Evolutionary conservation across 106 monocot species (phyloP), one percentile per base, ranked within the genome.

Genomic region (Hemerocallis citrina): DNA sequence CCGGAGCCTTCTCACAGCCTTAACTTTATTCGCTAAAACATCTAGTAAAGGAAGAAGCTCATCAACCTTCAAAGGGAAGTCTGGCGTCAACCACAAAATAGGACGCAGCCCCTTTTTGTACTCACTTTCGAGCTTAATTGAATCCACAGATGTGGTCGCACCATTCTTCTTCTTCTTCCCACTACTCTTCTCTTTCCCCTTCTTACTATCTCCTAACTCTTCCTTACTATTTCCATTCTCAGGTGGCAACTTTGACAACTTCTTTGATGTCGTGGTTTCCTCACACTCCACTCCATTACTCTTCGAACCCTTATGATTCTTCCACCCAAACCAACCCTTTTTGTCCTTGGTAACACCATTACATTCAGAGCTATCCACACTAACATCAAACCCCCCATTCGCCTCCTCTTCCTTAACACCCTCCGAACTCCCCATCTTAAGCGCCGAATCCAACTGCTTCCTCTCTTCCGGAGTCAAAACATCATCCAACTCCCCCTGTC

Each of bases 21-120:
- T 98, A 33, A 98, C 96, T 72, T 98, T 98, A 60, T 88, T 88
- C 8, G 91, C 96, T 55, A 98, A 72, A 37, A 98, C 79, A 71
- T 98, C 96, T 65, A 98, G 91, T 58, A 98, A 41, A 6, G 96
- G 96, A 38, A 98, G 67, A 34, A 98, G 76, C 52, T 98, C 96
- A 13, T 88, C 81, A 3, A 74, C 85, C 67, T 82, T 69, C 61
- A 98, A 72, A 59, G 96, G 91, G 70, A 98, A 98, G 14, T 98
- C 96, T 44, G 87, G 84, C 1, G 96, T 91, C 61, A 98, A 66
- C 96, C 96, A 98, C 64, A 98, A 73, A 39, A 98, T 84, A 12
- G 96, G 96, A n/a, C 81, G 73, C 57, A 91, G 68, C 13, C 91
- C 91, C 69, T 91, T 98, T 35, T 85, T 91, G 69, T 88, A 91